These are phyloP conservation scores for Aspergillus sp. DNA, from an alignment of 2,329 filamentous ascomycete genomes.

Conservation along the genomic window DNA sequence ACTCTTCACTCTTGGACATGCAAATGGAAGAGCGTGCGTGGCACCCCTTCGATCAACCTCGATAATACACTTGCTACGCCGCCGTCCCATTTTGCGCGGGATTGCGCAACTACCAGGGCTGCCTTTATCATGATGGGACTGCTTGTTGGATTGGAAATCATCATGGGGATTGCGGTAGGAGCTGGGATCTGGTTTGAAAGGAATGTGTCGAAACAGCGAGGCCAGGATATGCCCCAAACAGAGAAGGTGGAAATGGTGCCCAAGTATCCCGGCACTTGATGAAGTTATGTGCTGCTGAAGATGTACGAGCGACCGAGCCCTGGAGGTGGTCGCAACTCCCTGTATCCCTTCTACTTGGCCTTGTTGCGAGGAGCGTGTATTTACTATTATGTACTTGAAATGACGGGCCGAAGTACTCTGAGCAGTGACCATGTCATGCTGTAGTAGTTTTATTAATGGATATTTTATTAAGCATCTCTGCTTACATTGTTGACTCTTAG, in stretches of 20 bases:
- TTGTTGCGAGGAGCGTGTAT: background rate
- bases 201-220: constrained; percentile 29
- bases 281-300: background rate
- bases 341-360: background rate
- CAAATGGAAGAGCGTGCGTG: constrained; percentile 33
- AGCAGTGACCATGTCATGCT: too few relatives aligned
- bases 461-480: too few relatives aligned
- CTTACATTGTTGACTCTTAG: too few relatives aligned
- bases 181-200: constrained; percentile 32
- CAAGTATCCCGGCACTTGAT: constrained; percentile 21
- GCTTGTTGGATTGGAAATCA: constrained; percentile 34
- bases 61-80: constrained; percentile 19
- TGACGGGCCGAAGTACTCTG: background rate
- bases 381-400: background rate
- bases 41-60: constrained; percentile 8
- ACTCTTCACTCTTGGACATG: constrained; percentile 44
- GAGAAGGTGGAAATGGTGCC: constrained; percentile 28
- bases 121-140: constrained; percentile 37
- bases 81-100: constrained; percentile 37
- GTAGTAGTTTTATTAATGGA: too few relatives aligned
- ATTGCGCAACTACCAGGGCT: constrained; percentile 39
- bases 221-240: constrained; percentile 21
- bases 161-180: constrained; percentile 32
- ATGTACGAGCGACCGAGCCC: background rate
- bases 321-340: background rate